These are phyloP conservation scores for Stemphylium lycopersici DNA, from an alignment of 2,329 filamentous ascomycete genomes.

Conservation along the genomic window DNA sequence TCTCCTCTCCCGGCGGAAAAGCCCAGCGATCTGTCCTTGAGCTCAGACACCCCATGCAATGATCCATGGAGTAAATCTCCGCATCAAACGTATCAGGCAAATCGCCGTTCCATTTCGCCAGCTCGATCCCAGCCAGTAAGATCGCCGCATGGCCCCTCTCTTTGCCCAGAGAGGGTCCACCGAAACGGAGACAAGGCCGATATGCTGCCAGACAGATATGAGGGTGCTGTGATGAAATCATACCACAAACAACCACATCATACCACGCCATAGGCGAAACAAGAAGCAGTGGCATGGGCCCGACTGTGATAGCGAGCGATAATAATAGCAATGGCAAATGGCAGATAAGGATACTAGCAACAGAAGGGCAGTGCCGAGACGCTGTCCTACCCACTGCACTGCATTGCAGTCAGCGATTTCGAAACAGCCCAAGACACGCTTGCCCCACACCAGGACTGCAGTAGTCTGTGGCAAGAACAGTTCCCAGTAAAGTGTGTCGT, in stretches of 20 bases:
- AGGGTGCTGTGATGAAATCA: no score
- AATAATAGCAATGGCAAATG: background rate
- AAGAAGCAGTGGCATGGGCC: background rate
- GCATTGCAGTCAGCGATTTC: background rate
- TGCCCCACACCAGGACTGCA: constrained; percentile 4
- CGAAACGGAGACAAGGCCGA: no score
- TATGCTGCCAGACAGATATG: background rate
- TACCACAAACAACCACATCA: background rate
- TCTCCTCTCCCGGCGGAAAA: no score
- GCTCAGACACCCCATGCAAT: no score
- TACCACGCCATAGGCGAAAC: background rate
- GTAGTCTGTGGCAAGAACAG: constrained; percentile 1
- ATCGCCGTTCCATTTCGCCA: no score
- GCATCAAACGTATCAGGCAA: no score
- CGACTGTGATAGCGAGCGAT: background rate
- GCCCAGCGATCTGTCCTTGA: no score
- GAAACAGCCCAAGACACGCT: constrained; percentile 1
- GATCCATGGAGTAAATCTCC: no score
- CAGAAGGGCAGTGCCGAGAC: background rate
- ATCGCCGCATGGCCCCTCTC: no score
- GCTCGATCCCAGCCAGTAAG: no score
- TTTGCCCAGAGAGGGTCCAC: no score
- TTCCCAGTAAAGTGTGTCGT: background rate
- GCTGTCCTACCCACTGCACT: constrained; percentile 1
- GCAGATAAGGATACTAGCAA: no score